These are phyloP conservation scores for Aureobasidium namibiae DNA, from an alignment of 2,329 filamentous ascomycete species.

Conservation along the genomic window DNA sequence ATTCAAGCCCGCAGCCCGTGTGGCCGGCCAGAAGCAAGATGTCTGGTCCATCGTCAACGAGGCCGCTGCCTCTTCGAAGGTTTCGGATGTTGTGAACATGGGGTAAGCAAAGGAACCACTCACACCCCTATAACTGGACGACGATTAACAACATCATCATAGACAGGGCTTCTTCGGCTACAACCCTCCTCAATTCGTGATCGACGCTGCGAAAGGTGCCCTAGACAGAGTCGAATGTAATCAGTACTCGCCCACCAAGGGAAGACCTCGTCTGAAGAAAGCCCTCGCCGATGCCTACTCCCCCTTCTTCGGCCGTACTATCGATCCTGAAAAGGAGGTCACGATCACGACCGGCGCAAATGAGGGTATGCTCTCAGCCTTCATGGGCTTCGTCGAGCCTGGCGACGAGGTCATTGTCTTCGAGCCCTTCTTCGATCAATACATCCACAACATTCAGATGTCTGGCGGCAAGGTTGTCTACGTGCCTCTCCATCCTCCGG, in stretches of 20 bases:
- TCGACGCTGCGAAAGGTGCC: slow-evolving; percentile 83
- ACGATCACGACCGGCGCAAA: slow-evolving; percentile 90
- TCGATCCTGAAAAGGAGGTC: slow-evolving; percentile 87
- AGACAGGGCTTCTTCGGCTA: slow-evolving; percentile 74
- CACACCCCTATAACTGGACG: too few relatives aligned
- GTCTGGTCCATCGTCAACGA: slow-evolving; percentile 62
- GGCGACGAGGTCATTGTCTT: slow-evolving; percentile 97
- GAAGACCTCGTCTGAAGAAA: slow-evolving; percentile 82
- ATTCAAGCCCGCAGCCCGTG: slow-evolving; percentile 47
- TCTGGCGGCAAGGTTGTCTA: slow-evolving; percentile 90
- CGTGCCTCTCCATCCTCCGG: slow-evolving; percentile 85
- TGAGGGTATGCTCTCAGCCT: slow-evolving; percentile 90
- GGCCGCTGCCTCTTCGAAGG: slow-evolving; percentile 54
- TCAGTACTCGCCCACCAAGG: slow-evolving; percentile 95
- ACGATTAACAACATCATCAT: background rate
- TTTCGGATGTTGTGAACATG: slow-evolving; percentile 62
- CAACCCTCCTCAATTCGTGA: slow-evolving; percentile 84
- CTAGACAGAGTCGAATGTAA: slow-evolving; percentile 93
- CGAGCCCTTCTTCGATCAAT: slow-evolving; percentile 98
- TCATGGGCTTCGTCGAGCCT: slow-evolving; percentile 93
- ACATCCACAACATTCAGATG: slow-evolving; percentile 99
- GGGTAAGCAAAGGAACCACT: slow-evolving; percentile 34
- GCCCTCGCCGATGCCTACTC: slow-evolving; percentile 90
- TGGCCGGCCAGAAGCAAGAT: slow-evolving; percentile 49
- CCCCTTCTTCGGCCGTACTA: slow-evolving; percentile 70